Percentiles rank a stretch among this genome's conserved stretches.
Evolutionary conservation across 2,329 filamentous ascomycete genomes (phyloP).

Genomic region (Stemphylium vesicarium): DNA sequence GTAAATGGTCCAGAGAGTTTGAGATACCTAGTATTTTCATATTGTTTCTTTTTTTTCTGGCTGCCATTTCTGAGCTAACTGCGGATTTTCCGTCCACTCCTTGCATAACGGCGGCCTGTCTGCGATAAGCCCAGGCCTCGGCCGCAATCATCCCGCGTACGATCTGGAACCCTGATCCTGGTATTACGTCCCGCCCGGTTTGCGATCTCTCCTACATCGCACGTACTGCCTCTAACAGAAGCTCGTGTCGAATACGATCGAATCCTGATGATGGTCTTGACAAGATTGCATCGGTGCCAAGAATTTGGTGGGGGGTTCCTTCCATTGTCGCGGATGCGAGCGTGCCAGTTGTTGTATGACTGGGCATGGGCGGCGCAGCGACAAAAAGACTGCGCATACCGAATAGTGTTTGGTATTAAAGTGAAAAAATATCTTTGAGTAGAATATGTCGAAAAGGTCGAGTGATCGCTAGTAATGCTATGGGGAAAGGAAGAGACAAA

Average conservation of each 20-base stretch:
- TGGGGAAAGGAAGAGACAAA: slow-evolving; percentile 14
- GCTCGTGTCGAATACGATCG: no score
- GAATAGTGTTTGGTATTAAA: slow-evolving; percentile 37
- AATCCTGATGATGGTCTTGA: no score
- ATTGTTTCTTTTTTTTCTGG: slow-evolving; percentile 11
- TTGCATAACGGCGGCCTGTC: no score
- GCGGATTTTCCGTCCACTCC: neutral
- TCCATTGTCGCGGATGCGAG: neutral
- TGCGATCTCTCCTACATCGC: neutral
- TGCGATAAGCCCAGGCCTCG: neutral
- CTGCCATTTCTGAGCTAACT: slow-evolving; percentile 8
- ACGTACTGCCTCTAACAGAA: neutral
- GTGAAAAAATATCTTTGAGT: slow-evolving; percentile 27
- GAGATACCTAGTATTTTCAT: slow-evolving; percentile 5
- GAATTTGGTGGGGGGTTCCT: no score
- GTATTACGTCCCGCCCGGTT: neutral
- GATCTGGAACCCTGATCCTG: neutral
- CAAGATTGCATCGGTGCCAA: no score
- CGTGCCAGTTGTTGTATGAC: neutral
- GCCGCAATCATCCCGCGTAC: neutral
- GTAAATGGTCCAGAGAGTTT: neutral
- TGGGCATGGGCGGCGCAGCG: neutral
- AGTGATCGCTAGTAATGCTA: slow-evolving; percentile 14
- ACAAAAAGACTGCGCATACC: slow-evolving; percentile 40
- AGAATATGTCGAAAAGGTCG: slow-evolving; percentile 20